These are phyloP conservation scores for Xerocomellus chrysenteron DNA, from an alignment of 768 basidiomycete species.

Conservation along the genomic window DNA sequence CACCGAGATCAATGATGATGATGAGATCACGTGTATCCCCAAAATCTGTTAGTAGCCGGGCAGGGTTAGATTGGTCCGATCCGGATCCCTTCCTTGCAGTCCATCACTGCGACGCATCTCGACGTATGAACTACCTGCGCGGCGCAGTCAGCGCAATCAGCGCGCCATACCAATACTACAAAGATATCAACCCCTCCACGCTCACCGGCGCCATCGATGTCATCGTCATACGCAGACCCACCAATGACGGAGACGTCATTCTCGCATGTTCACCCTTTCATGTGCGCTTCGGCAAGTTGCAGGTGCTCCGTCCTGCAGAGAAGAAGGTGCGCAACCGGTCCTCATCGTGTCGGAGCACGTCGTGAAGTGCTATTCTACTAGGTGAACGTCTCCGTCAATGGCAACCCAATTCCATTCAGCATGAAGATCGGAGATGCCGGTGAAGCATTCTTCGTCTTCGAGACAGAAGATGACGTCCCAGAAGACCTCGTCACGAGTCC, in stretches of 20 bases:
- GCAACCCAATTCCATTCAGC: constrained; percentile 79
- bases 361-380: constrained; percentile 28
- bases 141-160: constrained; percentile 83
- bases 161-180: constrained; percentile 89
- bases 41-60: constrained; percentile 17
- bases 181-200: constrained; percentile 93
- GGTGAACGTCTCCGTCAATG: constrained; percentile 91
- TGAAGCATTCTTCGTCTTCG: constrained; percentile 98
- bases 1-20: not conserved
- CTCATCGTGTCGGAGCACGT: not conserved
- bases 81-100: not conserved
- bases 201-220: constrained; percentile 99
- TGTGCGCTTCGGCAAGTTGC: constrained; percentile 96
- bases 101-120: not conserved
- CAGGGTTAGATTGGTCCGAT: constrained; percentile 3
- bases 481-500: constrained; percentile 93
- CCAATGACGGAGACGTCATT: constrained; percentile 59
- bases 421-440: constrained; percentile 99
- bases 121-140: constrained; percentile 80
- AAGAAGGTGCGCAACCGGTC: constrained; percentile 63
- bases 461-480: constrained; percentile 93
- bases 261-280: constrained; percentile 95
- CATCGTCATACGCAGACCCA: constrained; percentile 83
- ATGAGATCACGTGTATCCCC: constrained; percentile 22
- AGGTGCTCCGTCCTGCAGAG: constrained; percentile 89